Conservation (phyloP, 2,329 filamentous ascomycete species). For the Zarea fungicola region DNA sequence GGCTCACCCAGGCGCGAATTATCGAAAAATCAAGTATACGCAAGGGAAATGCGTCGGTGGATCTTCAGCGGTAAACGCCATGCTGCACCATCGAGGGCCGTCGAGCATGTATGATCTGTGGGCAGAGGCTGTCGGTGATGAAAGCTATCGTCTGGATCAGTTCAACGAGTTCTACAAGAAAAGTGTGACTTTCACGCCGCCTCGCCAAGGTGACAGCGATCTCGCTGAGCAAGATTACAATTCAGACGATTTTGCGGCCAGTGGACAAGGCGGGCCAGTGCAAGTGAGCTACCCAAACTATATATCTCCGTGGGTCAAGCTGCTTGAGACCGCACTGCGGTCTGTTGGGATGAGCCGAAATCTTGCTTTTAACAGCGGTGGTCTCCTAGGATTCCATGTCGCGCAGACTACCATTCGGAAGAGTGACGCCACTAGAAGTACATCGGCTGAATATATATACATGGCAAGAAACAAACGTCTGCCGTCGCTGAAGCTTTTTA, state of each 20-base stretch:
- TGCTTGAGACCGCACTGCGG: constrained; percentile 21
- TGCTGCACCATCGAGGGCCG: constrained; percentile 29
- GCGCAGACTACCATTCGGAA: constrained; percentile 17
- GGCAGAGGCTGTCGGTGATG: constrained; percentile 25
- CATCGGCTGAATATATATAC: constrained; percentile 23
- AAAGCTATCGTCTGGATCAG: constrained; percentile 22
- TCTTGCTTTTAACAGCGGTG: constrained; percentile 19
- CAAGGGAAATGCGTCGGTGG: constrained; percentile 35
- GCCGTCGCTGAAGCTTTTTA: constrained; percentile 34
- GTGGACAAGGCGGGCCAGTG: constrained; percentile 20
- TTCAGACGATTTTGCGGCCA: constrained; percentile 20
- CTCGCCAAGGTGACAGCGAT: constrained; percentile 19
- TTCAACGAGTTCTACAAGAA: constrained; percentile 25
- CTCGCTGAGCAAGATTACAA: constrained; percentile 22
- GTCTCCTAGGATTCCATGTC: constrained; percentile 22
- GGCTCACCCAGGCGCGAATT: constrained; percentile 18
- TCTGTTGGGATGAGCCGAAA: constrained; percentile 22
- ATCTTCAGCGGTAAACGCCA: constrained; percentile 31
- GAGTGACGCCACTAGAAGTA: constrained; percentile 21
- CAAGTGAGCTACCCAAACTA: constrained; percentile 24
- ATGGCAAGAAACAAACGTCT: constrained; percentile 19
- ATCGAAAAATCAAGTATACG: constrained; percentile 29
- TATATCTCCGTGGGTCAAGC: constrained; percentile 19
- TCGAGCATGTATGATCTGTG: constrained; percentile 25
- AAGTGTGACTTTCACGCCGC: constrained; percentile 23